Percentiles rank a stretch among this genome's conserved stretches.
phyloP scores from a whole-genome alignment of 257 asterid species.

The Solanum chaucha region DNA sequence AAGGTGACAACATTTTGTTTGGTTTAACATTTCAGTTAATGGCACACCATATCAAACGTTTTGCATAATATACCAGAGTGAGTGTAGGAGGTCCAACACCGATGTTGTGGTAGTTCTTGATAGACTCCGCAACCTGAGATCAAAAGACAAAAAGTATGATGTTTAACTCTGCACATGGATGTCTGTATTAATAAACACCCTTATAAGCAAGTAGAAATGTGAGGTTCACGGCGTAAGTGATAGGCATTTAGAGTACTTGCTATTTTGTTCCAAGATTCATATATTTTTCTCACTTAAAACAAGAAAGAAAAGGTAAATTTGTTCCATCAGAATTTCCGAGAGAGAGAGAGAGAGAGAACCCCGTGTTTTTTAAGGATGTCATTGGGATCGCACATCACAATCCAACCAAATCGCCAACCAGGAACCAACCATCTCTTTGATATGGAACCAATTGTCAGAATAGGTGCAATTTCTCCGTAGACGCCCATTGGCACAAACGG shows the following conservation, averaged over 20 bases:
- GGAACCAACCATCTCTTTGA: slow-evolving; percentile 79
- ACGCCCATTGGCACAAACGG: slow-evolving; percentile 45
- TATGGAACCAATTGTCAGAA: slow-evolving; percentile 47
- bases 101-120: slow-evolving; percentile 37
- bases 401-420: slow-evolving; percentile 77
- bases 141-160: background rate
- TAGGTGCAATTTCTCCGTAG: slow-evolving; percentile 39
- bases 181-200: background rate
- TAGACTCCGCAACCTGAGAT: slow-evolving; percentile 41
- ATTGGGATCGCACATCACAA: slow-evolving; percentile 45
- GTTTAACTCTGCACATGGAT: background rate
- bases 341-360: slow-evolving; percentile 22
- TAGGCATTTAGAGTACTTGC: background rate
- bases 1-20: background rate
- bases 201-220: background rate
- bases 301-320: background rate
- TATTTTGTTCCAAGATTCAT: background rate
- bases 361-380: slow-evolving; percentile 40
- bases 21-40: background rate
- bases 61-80: slow-evolving; percentile 24
- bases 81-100: slow-evolving; percentile 32
- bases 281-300: background rate
- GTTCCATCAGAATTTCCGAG: background rate
- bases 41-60: background rate
- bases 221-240: background rate